These are phyloP conservation scores for Didymellaceae sp. DNA, from an alignment of 2,329 filamentous ascomycete species.

Conservation along the genomic window DNA sequence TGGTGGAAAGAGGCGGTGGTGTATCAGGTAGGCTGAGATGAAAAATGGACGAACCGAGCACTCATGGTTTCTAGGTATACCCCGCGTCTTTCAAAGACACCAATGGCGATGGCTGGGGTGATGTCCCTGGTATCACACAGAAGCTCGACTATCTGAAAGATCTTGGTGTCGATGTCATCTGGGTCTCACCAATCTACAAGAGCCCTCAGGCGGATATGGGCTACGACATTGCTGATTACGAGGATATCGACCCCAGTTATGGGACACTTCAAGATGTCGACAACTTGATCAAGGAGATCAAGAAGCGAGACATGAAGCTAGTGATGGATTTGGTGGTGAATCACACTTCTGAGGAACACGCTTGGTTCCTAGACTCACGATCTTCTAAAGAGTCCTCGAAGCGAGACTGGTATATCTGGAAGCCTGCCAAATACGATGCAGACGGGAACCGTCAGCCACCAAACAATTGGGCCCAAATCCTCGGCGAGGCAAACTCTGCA, in stretches of 20 bases:
- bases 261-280: constrained; percentile 50
- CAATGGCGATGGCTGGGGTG: constrained; percentile 62
- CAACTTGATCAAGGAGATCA: constrained; percentile 45
- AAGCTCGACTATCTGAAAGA: constrained; percentile 63
- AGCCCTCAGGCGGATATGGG: constrained; percentile 55
- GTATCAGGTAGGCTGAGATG: constrained; percentile 54
- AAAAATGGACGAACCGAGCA: neutral
- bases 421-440: constrained; percentile 51
- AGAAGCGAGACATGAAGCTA: constrained; percentile 47
- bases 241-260: constrained; percentile 48
- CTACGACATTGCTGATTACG: constrained; percentile 51
- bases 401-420: constrained; percentile 65
- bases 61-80: constrained; percentile 54
- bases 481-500: constrained; percentile 61
- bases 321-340: constrained; percentile 53
- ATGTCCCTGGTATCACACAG: constrained; percentile 63
- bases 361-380: constrained; percentile 64
- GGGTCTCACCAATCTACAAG: constrained; percentile 53
- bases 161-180: constrained; percentile 51
- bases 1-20: constrained; percentile 69
- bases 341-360: constrained; percentile 54
- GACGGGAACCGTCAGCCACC: constrained; percentile 71
- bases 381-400: constrained; percentile 56
- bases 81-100: constrained; percentile 66
- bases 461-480: constrained; percentile 72